Percentiles rank a stretch among this genome's conserved stretches.
Conservation (phyloP, 495 filamentous ascomycete species). For the Thermothielavioides terrestris region DNA sequence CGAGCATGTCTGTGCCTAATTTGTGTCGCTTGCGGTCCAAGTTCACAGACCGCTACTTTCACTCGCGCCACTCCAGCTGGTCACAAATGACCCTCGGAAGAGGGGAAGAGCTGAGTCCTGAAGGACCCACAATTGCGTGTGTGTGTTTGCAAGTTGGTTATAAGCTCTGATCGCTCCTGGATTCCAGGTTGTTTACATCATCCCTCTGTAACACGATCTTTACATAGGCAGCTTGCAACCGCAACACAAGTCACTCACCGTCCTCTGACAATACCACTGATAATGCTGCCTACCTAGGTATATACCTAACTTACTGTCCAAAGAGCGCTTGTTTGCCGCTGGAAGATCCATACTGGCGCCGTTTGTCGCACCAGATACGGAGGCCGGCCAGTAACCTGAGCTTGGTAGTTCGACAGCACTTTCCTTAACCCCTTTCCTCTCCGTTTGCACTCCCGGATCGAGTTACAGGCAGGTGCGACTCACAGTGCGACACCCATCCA, state of each 20-base stretch:
- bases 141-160: too few relatives aligned
- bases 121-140: background rate
- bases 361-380: background rate
- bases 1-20: background rate
- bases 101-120: background rate
- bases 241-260: too few relatives aligned
- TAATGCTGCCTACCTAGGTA: background rate
- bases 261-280: background rate
- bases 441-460: background rate
- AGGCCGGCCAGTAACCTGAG: too few relatives aligned
- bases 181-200: background rate
- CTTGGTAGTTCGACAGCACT: background rate
- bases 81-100: background rate
- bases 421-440: background rate
- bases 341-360: too few relatives aligned
- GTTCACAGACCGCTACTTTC: background rate
- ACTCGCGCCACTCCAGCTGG: background rate
- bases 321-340: too few relatives aligned
- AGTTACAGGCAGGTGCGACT: background rate
- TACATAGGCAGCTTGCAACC: too few relatives aligned
- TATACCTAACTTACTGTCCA: background rate
- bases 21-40: constrained; percentile 1
- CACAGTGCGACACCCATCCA: background rate
- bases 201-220: too few relatives aligned
- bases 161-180: too few relatives aligned